Evolutionary conservation across 2,329 filamentous ascomycete genomes (phyloP), one percentile per base, ranked within the genome.

Genomic region (Fusarium sterilihyphosum): DNA sequence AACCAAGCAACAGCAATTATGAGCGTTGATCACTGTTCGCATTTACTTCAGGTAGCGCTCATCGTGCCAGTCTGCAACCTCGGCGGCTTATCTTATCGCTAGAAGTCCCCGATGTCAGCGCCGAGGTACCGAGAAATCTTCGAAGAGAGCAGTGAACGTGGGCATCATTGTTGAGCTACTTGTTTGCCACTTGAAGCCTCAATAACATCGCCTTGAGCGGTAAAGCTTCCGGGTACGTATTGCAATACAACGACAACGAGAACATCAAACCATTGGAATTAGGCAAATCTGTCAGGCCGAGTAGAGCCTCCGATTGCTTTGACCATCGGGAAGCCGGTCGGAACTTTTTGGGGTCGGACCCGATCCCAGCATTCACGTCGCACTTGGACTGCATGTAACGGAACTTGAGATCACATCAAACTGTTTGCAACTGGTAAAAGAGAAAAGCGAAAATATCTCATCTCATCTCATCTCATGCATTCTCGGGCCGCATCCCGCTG

Each of bases 61-160:
- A 18, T 2, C 10, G 10, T 40, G 33, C 16, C 14, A 35, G 33
- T 35, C 16, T 13, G 7, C 20, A 14, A 6, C 24, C 20, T 22
- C 35, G 14, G 53, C 22, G 20, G 37, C 53, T 31, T 56, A 31
- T 56, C 26, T 18, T 31, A 43, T 41, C 53, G 14, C 10, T 26
- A 31, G 26, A 56, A 56, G 37, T 43, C 53, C 53, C 53, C 53
- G 53, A 56, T 56, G 53, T 43, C 37, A 56, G 53, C 26, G 35
- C 53, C 53, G 53, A 31, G n/a, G 24, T 13, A 29, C 7, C 2
- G 16, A 24, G 5, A 37, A 35, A 49, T 31, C 14, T 16, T 16
- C 3, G 2, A 10, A 1, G 10, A 52, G 31, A n/a, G 6, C 22
- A 33, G 12, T 16, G 14, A 52, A 35, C 14, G 2, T 14, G 22